phyloP scores from a whole-genome alignment of 352 stramenopile species.

The Phytopythium aichiense region DNA sequence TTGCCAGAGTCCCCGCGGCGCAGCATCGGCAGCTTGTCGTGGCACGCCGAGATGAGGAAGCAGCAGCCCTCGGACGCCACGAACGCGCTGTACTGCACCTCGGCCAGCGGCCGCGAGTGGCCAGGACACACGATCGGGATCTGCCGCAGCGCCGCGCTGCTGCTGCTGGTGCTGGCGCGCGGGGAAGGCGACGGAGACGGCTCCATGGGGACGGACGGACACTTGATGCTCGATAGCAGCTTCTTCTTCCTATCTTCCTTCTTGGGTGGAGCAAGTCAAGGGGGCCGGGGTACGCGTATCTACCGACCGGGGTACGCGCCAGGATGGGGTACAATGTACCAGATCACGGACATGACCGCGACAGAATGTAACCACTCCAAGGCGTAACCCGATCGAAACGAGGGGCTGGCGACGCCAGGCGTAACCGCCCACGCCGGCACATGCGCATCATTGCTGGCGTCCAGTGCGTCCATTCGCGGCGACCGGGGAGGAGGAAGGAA shows the following conservation, averaged over 20 bases:
- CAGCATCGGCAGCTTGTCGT: slow-evolving; percentile 89
- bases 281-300: not conserved
- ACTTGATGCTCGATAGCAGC: too few relatives aligned
- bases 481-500: too few relatives aligned
- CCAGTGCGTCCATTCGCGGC: too few relatives aligned
- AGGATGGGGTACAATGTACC: too few relatives aligned
- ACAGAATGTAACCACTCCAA: too few relatives aligned
- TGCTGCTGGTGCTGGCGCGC: slow-evolving; percentile 7
- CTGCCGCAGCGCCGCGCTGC: slow-evolving; percentile 39
- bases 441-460: too few relatives aligned
- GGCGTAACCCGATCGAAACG: too few relatives aligned
- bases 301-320: not conserved
- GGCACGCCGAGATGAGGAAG: slow-evolving; percentile 80
- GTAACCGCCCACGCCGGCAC: too few relatives aligned
- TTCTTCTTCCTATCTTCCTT: not conserved
- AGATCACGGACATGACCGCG: too few relatives aligned
- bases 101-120: slow-evolving; percentile 75
- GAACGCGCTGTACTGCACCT: slow-evolving; percentile 66
- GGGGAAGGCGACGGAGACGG: slow-evolving; percentile 38
- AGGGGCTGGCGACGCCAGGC: too few relatives aligned
- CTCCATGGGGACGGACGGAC: not conserved
- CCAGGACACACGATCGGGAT: slow-evolving; percentile 86
- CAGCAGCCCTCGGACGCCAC: slow-evolving; percentile 39
- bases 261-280: not conserved
- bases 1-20: slow-evolving; percentile 76